These are phyloP conservation scores for Oldenlandia corymbosa DNA, from an alignment of 257 asterid species.

Conservation along the genomic window DNA sequence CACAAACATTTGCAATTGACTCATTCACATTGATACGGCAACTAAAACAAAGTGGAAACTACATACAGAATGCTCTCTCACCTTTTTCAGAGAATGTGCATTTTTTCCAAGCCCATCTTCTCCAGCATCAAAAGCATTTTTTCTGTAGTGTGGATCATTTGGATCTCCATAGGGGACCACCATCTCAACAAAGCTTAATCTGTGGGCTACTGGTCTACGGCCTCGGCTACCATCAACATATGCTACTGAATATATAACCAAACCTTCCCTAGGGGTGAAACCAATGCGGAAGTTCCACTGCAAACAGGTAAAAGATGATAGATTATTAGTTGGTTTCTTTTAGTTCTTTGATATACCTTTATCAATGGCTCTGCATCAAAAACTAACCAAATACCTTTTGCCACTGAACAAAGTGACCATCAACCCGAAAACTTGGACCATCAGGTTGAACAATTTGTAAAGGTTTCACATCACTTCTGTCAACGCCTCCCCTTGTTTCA, in stretches of 20 bases:
- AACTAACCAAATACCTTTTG: constrained; percentile 62
- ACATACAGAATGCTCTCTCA: constrained; percentile 2
- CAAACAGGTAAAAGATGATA: constrained; percentile 7
- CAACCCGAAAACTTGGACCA: constrained; percentile 93
- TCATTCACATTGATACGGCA: background rate
- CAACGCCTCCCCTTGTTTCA: constrained; percentile 93
- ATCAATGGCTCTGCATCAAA: background rate
- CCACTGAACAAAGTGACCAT: constrained; percentile 87
- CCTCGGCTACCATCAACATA: constrained; percentile 96
- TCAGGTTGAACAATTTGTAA: constrained; percentile 85
- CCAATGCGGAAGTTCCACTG: constrained; percentile 98
- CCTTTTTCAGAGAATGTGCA: constrained; percentile 98
- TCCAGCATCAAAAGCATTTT: constrained; percentile 98
- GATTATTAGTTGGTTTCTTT: background rate
- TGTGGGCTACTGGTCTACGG: constrained; percentile 89
- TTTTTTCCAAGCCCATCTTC: constrained; percentile 98
- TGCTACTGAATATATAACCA: constrained; percentile 95
- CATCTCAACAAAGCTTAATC: constrained; percentile 98
- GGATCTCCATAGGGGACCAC: constrained; percentile 99
- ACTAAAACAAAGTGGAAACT: background rate
- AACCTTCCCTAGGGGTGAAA: constrained; percentile 95
- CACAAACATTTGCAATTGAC: background rate
- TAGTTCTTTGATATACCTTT: background rate
- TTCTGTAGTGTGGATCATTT: constrained; percentile 93
- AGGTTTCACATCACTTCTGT: constrained; percentile 90